Evolutionary conservation across 306 rosid species (phyloP), one percentile per base, ranked within the genome.

Genomic region (Prosopis cineraria): DNA sequence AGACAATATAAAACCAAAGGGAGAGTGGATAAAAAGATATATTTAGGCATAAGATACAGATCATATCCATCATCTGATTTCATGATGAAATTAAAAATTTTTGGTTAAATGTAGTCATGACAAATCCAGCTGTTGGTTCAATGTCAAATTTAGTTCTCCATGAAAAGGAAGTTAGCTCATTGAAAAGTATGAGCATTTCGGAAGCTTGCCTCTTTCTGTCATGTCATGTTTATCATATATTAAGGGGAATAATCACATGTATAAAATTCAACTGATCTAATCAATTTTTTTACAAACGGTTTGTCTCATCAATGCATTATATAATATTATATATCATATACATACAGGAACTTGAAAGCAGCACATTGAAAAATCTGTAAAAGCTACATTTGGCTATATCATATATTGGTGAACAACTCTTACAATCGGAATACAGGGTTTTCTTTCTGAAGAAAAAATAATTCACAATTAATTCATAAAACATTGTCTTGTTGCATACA

Each of bases 231-330:
- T 50, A 52, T 20, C 37, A 72, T 33, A 72, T 31, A 31, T 14
- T 22, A n/a, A 33, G 47, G 76, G 37, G 64, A 52, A 58, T 14
- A 34, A 13, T 65, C 41, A 72, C 4, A 72, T 72, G 43, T 71
- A 33, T 65, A 17, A 36, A 36, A 36, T 65, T 45, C 70, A 19
- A 19, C 30, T 2, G 17, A 19, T 34, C 47, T 65, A 34, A 65
- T 36, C 6, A 36, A 65, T 65, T 5, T 13, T 19, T 37, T 65
- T 19, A 34, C 47, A 65, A 10, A 59, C 66, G 27, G 37, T 27
- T 27, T 10, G 36, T 33, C 3, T 33, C 24, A 19, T 19, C 69
- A 64, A 64, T 63, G 22, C 69, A 74, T 56, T 56, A 56, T 11
- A 55, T 22, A 55, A 24, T 24, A 25, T 24, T 56, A 62, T 43